Percentiles rank a stretch among this genome's conserved stretches.
phyloP scores from a whole-genome alignment of 2,329 filamentous ascomycete genomes.

The Fusarium annulatum region DNA sequence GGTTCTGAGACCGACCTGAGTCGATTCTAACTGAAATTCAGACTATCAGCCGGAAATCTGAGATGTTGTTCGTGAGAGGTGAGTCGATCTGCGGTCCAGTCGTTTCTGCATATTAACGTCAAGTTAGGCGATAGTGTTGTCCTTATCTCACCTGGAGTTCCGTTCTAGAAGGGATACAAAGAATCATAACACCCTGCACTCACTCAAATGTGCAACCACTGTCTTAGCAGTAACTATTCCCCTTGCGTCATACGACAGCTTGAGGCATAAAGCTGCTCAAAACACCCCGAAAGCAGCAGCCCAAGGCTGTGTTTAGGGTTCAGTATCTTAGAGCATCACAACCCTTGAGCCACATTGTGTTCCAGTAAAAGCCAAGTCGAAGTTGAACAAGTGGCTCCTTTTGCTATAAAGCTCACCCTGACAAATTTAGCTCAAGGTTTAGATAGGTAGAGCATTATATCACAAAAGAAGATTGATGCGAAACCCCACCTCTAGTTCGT shows the following conservation, averaged over 20 bases:
- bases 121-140: constrained; percentile 75
- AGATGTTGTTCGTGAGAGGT: constrained; percentile 99
- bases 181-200: background rate
- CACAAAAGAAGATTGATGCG: constrained; percentile 16
- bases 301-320: background rate
- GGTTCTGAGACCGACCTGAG: background rate
- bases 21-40: constrained; percentile 50
- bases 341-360: background rate
- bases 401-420: constrained; percentile 6
- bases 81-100: constrained; percentile 45
- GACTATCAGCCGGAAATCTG: constrained; percentile 96
- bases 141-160: constrained; percentile 72
- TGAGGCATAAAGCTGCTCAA: constrained; percentile 6
- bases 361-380: background rate
- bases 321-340: background rate
- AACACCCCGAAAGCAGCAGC: background rate
- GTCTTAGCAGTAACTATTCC: background rate
- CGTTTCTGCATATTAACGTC: constrained; percentile 36
- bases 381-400: background rate
- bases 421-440: background rate
- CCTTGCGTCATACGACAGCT: background rate
- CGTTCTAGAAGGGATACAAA: constrained; percentile 34
- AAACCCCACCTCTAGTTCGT: background rate
- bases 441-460: constrained; percentile 17
- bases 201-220: background rate